Conservation (phyloP, 2,329 filamentous ascomycete genomes). For the Pseudogymnoascus sp. region DNA sequence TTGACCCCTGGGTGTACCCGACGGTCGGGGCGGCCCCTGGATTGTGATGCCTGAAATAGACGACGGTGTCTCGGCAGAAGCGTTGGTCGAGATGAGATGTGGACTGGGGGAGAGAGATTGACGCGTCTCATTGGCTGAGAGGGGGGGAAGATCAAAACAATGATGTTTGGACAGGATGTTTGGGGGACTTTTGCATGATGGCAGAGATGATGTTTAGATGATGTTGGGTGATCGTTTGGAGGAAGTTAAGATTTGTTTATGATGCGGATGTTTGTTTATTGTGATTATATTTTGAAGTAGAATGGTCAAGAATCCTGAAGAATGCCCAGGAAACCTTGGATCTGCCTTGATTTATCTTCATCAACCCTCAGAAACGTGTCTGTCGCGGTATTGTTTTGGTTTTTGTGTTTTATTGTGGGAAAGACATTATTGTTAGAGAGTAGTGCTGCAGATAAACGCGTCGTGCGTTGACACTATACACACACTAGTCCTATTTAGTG, state of each 20-base stretch:
- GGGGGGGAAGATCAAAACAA: background rate
- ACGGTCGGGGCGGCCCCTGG: constrained; percentile 2
- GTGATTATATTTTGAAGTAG: background rate
- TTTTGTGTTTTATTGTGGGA: background rate
- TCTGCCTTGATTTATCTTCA: background rate
- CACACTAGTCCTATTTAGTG: background rate
- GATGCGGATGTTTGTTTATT: background rate
- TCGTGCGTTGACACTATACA: background rate
- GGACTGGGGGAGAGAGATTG: background rate
- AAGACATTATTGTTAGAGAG: background rate
- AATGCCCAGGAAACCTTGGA: background rate
- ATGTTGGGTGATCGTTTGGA: background rate
- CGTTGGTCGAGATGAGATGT: constrained; percentile 1
- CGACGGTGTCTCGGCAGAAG: background rate
- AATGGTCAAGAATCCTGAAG: background rate
- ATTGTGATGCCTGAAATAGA: constrained; percentile 6
- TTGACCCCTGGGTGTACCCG: background rate
- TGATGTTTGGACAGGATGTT: constrained; percentile 2
- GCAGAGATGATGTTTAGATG: constrained; percentile 3
- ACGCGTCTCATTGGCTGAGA: constrained; percentile 4
- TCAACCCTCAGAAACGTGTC: background rate
- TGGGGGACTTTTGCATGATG: background rate
- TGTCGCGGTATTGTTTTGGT: background rate
- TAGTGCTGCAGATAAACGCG: background rate
- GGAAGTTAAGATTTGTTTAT: background rate